Evolutionary conservation across 169 alveolate species (phyloP).

Genomic region (Plasmodium gaboni): DNA sequence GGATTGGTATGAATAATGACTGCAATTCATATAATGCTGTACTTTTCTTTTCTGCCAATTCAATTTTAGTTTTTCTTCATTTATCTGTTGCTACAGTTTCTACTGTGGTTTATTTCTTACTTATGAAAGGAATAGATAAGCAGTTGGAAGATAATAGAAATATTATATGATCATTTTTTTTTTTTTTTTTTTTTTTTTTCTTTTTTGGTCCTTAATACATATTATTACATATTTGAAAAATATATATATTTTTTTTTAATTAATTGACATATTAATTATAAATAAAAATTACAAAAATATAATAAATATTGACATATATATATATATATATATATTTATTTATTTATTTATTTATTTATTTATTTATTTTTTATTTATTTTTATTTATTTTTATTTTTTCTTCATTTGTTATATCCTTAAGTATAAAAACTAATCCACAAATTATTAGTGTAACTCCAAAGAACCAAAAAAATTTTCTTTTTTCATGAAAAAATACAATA

Average conservation of each 20-base stretch:
- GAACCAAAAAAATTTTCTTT: conserved; percentile 43
- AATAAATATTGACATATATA: too few species aligned
- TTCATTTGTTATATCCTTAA: conserved; percentile 32
- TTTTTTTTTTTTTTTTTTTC: conserved; percentile 6
- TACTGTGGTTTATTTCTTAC: conserved; percentile 60
- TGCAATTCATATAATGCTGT: conserved; percentile 66
- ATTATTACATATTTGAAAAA: not conserved
- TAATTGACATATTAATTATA: too few species aligned
- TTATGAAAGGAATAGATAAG: conserved; percentile 76
- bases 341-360: too few species aligned
- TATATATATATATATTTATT: too few species aligned
- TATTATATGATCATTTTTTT: conserved; percentile 12
- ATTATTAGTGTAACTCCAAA: conserved; percentile 41
- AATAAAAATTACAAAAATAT: too few species aligned
- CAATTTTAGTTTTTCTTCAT: conserved; percentile 78
- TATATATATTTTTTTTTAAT: too few species aligned
- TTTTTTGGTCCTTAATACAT: not conserved
- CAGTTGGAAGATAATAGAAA: conserved; percentile 79
- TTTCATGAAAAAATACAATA: conserved; percentile 42
- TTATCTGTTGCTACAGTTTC: conserved; percentile 78
- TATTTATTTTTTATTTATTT: too few species aligned
- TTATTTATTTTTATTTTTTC: conserved; percentile 16
- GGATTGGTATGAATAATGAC: conserved; percentile 25
- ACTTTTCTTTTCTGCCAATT: conserved; percentile 79
- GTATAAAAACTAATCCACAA: conserved; percentile 33